Conservation (phyloP, 2,329 filamentous ascomycete species). For the Talaromyces piceae region DNA sequence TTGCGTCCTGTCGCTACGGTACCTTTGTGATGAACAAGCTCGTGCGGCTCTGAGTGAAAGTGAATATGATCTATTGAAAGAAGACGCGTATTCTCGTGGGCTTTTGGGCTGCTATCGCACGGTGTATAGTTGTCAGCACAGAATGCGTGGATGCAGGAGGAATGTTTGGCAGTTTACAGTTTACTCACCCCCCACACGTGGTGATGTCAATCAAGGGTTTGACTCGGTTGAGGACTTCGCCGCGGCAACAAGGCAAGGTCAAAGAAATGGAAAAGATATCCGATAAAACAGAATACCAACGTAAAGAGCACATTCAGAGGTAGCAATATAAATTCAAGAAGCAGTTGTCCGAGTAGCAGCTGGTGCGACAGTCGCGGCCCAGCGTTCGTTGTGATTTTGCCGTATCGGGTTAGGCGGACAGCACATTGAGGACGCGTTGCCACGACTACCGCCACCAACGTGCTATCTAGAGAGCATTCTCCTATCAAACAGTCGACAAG, state of each 20-base stretch:
- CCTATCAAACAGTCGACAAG: neutral
- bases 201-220: neutral
- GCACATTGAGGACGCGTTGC: conserved; percentile 4
- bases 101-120: too few species aligned
- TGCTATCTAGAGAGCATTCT: too few species aligned
- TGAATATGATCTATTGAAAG: too few species aligned
- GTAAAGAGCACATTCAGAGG: too few species aligned
- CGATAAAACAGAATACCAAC: too few species aligned
- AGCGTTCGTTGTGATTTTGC: conserved; percentile 20
- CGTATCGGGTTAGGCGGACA: conserved; percentile 14
- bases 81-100: too few species aligned
- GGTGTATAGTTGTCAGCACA: neutral
- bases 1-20: conserved; percentile 10
- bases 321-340: too few species aligned
- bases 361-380: neutral
- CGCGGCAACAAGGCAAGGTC: neutral
- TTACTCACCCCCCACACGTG: neutral
- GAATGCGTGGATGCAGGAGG: neutral
- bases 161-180: neutral
- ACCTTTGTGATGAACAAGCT: conserved; percentile 9
- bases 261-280: neutral
- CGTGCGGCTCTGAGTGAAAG: neutral
- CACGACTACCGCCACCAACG: conserved; percentile 5
- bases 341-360: neutral
- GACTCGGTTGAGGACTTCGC: too few species aligned